Conservation (phyloP, 371 early-diverging fungal genomes). For the Syncephalastrum monosporum region DNA sequence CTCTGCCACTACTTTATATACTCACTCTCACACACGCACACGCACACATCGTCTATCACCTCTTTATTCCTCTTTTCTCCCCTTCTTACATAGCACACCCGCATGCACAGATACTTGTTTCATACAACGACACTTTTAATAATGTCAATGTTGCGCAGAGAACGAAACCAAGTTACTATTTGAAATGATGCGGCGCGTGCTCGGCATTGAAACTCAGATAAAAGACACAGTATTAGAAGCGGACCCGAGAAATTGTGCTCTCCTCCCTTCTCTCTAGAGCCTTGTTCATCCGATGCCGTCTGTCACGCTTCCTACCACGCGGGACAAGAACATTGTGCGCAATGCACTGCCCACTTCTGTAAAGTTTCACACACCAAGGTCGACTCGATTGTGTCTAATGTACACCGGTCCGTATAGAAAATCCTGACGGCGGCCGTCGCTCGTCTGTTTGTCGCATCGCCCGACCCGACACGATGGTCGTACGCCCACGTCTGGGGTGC, state of each 20-base stretch:
- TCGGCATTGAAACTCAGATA: constrained; percentile 1
- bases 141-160: too few relatives aligned
- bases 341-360: constrained; percentile 43
- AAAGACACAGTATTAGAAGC: not conserved
- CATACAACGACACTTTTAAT: too few relatives aligned
- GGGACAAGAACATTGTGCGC: constrained; percentile 40
- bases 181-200: too few relatives aligned
- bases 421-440: constrained; percentile 82
- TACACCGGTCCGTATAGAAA: constrained; percentile 47
- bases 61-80: too few relatives aligned
- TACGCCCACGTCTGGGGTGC: constrained; percentile 80
- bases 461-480: constrained; percentile 67
- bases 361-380: not conserved
- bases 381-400: not conserved
- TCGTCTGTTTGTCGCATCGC: constrained; percentile 79
- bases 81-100: too few relatives aligned
- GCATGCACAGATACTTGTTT: too few relatives aligned
- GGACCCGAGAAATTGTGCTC: too few relatives aligned
- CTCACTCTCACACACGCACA: too few relatives aligned
- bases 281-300: constrained; percentile 21
- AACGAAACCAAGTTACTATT: too few relatives aligned
- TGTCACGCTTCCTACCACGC: constrained; percentile 22
- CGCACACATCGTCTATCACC: too few relatives aligned
- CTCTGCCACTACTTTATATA: too few relatives aligned
- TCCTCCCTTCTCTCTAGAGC: not conserved